Evolutionary conservation across 495 filamentous ascomycete species (phyloP).

Genomic region (Xylaria palmicola): DNA sequence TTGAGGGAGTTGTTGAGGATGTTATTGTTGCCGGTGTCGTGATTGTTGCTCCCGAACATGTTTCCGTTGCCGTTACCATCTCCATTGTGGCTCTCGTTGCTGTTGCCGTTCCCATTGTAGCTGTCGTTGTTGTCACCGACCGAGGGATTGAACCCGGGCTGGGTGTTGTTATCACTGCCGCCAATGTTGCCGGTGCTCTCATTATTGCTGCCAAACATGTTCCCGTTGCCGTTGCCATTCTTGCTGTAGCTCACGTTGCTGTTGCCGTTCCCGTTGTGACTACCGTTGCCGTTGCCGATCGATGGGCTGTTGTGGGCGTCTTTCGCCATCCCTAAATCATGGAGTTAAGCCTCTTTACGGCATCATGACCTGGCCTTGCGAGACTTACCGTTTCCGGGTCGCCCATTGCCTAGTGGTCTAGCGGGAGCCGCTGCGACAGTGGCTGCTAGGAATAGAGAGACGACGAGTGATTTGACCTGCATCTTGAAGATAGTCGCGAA

Average conservation of each 20-base stretch:
- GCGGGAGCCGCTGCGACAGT: neutral
- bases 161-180: neutral
- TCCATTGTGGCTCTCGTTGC: neutral
- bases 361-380: neutral
- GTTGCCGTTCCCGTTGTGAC: neutral
- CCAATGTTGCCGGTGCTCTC: too few species aligned
- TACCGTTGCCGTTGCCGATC: neutral
- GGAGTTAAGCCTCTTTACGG: neutral
- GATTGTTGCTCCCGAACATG: neutral
- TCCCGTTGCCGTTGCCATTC: neutral
- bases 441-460: neutral
- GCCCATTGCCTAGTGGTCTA: neutral
- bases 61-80: neutral
- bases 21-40: neutral
- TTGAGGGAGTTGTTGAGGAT: neutral
- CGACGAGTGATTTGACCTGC: neutral
- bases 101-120: too few species aligned
- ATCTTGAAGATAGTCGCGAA: too few species aligned
- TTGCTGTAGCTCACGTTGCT: neutral
- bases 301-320: neutral
- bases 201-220: neutral
- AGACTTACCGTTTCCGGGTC: neutral
- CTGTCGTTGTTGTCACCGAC: neutral
- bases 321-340: neutral
- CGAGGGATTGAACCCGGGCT: neutral